A percentile compares a stretch with the other conserved stretches of the same genome.
phyloP scores from a whole-genome alignment of 2,329 filamentous ascomycete genomes.

The Remersonia thermophila region DNA sequence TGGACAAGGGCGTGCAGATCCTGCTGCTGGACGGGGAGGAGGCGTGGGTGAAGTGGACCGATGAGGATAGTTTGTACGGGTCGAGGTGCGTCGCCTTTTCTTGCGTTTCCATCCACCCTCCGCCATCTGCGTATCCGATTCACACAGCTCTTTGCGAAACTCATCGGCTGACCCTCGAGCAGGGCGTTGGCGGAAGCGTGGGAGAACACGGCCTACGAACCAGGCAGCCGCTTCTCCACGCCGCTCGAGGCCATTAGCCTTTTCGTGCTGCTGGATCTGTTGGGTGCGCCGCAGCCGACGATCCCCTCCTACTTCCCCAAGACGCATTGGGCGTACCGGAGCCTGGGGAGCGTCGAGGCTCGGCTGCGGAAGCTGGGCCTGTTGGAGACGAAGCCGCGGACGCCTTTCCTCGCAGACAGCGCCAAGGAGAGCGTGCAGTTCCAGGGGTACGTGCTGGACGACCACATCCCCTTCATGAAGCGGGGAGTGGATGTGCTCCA shows the following conservation, averaged over 20 bases:
- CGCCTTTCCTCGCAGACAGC: conserved; percentile 53
- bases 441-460: conserved; percentile 56
- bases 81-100: conserved; percentile 44
- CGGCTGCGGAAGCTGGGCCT: conserved; percentile 43
- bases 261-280: conserved; percentile 41
- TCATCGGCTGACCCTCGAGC: background rate
- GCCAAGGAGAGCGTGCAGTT: conserved; percentile 41
- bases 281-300: conserved; percentile 44
- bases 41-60: conserved; percentile 71
- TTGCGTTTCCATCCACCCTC: background rate
- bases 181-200: conserved; percentile 67
- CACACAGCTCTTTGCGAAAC: too few relatives aligned
- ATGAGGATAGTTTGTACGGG: conserved; percentile 77
- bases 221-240: conserved; percentile 62
- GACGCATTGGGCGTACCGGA: conserved; percentile 59
- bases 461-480: conserved; percentile 82
- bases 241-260: conserved; percentile 70
- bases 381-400: conserved; percentile 33
- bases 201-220: conserved; percentile 58
- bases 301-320: conserved; percentile 56
- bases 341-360: conserved; percentile 44
- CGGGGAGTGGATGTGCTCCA: conserved; percentile 83
- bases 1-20: conserved; percentile 75
- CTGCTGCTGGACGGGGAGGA: conserved; percentile 89
- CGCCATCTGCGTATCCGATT: too few relatives aligned